Conservation (phyloP, 2,329 filamentous ascomycete genomes). For the Pleoardoris graminearum region DNA sequence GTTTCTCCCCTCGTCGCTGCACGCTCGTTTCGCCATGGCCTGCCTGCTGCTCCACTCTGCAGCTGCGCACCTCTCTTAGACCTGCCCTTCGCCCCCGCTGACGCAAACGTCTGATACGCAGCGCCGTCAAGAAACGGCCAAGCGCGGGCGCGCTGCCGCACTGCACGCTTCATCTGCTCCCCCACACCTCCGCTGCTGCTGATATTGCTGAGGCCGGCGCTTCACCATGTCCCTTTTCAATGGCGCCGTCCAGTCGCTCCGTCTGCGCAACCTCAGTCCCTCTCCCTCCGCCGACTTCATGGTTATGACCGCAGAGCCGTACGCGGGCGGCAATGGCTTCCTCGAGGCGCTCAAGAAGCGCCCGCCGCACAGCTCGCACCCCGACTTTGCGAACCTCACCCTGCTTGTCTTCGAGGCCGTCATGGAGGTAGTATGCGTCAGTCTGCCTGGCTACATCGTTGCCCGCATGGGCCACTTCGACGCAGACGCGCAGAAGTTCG, state of each 20-base stretch:
- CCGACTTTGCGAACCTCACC: conserved; percentile 69
- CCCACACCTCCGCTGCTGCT: conserved; percentile 4
- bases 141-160: conserved; percentile 20
- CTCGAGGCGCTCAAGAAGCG: conserved; percentile 36
- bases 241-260: conserved; percentile 38
- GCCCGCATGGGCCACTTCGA: conserved; percentile 91
- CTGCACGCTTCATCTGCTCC: conserved; percentile 25
- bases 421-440: conserved; percentile 92
- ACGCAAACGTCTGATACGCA: conserved; percentile 7
- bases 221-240: conserved; percentile 38
- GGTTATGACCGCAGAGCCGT: conserved; percentile 41
- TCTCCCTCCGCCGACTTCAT: conserved; percentile 28
- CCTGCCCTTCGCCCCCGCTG: conserved; percentile 1
- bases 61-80: conserved; percentile 14
- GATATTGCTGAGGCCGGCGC: conserved; percentile 6
- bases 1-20: neutral
- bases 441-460: conserved; percentile 89
- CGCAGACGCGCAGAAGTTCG: conserved; percentile 92
- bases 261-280: conserved; percentile 37
- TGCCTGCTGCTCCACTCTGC: conserved; percentile 3
- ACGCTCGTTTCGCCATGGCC: conserved; percentile 10
- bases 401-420: conserved; percentile 93
- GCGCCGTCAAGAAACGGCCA: conserved; percentile 21
- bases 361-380: conserved; percentile 54
- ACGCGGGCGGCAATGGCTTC: conserved; percentile 35